Percentiles rank a stretch among this genome's conserved stretches.
Conservation (phyloP, 2,329 filamentous ascomycete species). For the Cadophora luteo-olivacea region DNA sequence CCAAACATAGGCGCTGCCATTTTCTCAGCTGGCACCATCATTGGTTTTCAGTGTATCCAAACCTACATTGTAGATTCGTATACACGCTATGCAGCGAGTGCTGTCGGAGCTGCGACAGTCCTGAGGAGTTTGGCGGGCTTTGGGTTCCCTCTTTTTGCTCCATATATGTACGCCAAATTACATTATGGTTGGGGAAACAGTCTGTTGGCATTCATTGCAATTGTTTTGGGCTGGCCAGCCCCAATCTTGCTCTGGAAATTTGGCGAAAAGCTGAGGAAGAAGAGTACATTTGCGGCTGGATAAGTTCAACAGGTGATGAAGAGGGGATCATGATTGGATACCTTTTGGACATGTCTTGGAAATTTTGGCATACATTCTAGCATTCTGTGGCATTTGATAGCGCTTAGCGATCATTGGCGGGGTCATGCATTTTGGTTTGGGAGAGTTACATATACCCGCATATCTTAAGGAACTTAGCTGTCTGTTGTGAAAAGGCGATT, state of each 20-base stretch:
- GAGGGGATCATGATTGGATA: not conserved
- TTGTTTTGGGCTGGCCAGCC: slow-evolving; percentile 57
- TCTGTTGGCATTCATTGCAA: slow-evolving; percentile 54
- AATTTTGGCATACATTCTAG: not conserved
- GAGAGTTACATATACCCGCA: not conserved
- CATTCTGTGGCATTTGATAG: not conserved
- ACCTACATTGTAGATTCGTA: slow-evolving; percentile 63
- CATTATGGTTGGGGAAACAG: slow-evolving; percentile 58
- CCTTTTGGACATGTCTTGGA: not conserved
- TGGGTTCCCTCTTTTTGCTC: slow-evolving; percentile 41
- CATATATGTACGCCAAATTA: slow-evolving; percentile 41
- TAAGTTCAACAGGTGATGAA: slow-evolving; percentile 13
- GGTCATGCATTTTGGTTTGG: not conserved
- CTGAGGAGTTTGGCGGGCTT: slow-evolving; percentile 41
- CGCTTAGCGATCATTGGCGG: not conserved
- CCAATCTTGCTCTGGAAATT: slow-evolving; percentile 53
- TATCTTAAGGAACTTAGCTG: too few relatives aligned
- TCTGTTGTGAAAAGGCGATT: too few relatives aligned
- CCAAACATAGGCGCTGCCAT: slow-evolving; percentile 61
- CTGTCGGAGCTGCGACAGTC: slow-evolving; percentile 48
- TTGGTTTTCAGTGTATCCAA: slow-evolving; percentile 45
- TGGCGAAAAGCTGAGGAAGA: slow-evolving; percentile 47
- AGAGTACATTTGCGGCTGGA: slow-evolving; percentile 50
- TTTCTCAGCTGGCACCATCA: slow-evolving; percentile 55
- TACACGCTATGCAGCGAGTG: slow-evolving; percentile 45